These are phyloP conservation scores for Nothophoma quercina DNA, from an alignment of 2,329 filamentous ascomycete genomes.

Conservation along the genomic window DNA sequence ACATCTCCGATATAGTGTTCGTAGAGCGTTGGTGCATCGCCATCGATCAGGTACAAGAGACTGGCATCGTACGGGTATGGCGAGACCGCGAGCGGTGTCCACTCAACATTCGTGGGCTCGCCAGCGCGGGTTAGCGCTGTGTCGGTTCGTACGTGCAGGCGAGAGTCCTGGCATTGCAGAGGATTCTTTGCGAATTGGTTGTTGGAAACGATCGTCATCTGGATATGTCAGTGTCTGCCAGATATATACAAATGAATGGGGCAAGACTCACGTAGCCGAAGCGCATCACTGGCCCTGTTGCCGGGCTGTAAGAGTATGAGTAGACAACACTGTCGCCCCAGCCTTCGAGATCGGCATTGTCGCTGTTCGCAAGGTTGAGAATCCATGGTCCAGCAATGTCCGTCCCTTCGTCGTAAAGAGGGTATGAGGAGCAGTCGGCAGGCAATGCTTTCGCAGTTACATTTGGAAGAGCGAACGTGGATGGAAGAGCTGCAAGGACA, in stretches of 20 bases:
- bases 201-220: constrained; percentile 28
- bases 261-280: constrained; percentile 22
- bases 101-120: constrained; percentile 17
- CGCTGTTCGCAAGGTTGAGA: constrained; percentile 19
- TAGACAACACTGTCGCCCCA: constrained; percentile 20
- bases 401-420: constrained; percentile 23
- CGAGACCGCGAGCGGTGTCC: constrained; percentile 23
- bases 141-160: constrained; percentile 17
- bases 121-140: constrained; percentile 22
- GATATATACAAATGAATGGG: not conserved
- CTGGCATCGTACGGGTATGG: constrained; percentile 24
- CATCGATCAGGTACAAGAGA: constrained; percentile 27
- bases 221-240: not conserved
- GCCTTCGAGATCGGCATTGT: constrained; percentile 25
- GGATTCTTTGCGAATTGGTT: constrained; percentile 25
- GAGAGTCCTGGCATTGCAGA: constrained; percentile 22
- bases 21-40: constrained; percentile 22
- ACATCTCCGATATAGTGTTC: constrained; percentile 28
- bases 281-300: constrained; percentile 20
- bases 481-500: constrained; percentile 7
- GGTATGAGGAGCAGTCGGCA: constrained; percentile 27
- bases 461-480: constrained; percentile 20
- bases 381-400: constrained; percentile 23
- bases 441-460: constrained; percentile 24
- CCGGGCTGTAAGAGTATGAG: constrained; percentile 12